Conservation (phyloP, 2,329 filamentous ascomycete species). For the Decorospora gaudefroyi region DNA sequence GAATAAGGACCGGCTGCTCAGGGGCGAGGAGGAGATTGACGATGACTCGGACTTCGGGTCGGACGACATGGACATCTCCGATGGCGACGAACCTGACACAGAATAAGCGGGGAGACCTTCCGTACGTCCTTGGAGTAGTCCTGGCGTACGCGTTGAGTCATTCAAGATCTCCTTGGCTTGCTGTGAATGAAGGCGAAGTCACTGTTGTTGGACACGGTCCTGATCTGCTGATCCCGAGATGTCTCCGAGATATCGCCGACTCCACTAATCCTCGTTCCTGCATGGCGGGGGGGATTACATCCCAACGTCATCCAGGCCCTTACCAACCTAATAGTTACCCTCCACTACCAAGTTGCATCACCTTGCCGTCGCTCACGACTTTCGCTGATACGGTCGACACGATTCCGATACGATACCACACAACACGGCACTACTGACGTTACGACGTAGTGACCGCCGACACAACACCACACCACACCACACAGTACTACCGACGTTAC, state of each 20-base stretch:
- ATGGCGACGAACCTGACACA: no score
- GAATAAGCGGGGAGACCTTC: no score
- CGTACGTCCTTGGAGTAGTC: no score
- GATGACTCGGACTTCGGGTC: neutral
- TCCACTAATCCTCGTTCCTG: conserved; percentile 2
- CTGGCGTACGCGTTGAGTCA: no score
- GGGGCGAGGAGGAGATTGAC: neutral
- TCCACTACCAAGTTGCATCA: no score
- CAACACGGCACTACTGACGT: neutral
- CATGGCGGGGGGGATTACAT: conserved; percentile 3
- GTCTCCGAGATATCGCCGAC: neutral
- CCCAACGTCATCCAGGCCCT: conserved; percentile 13
- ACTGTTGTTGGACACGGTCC: no score
- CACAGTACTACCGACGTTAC: no score
- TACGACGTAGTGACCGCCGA: no score
- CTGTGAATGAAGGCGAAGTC: neutral
- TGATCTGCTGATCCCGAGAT: neutral
- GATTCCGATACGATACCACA: conserved; percentile 8
- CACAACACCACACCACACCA: neutral
- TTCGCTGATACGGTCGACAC: conserved; percentile 1
- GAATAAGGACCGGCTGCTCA: conserved; percentile 1
- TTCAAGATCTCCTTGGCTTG: no score
- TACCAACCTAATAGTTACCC: no score
- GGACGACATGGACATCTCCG: neutral
- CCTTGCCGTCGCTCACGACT: conserved; percentile 11